Evolutionary conservation across 225 moss, liverwort and hornwort genomes (phyloP).

Genomic region (Pseudisothecium myosuroides): DNA sequence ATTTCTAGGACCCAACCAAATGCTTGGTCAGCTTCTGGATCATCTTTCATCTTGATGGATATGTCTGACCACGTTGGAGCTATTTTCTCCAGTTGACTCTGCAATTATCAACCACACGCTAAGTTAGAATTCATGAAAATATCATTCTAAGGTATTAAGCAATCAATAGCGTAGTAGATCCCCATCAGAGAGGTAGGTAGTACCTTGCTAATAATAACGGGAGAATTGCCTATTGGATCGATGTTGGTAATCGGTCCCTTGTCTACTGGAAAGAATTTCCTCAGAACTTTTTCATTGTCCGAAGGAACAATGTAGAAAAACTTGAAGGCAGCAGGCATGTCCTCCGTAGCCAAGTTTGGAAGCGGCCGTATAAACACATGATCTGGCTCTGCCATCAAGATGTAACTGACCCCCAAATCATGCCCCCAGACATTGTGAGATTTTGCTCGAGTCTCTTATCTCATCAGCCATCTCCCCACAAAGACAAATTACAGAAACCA

Average conservation of each 20-base stretch:
- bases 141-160: neutral
- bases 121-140: neutral
- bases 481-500: neutral
- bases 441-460: neutral
- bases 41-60: slow-evolving; percentile 85
- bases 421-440: slow-evolving; percentile 4
- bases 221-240: slow-evolving; percentile 92
- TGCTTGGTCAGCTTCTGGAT: slow-evolving; percentile 54
- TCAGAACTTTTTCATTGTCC: slow-evolving; percentile 51
- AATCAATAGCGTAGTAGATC: neutral
- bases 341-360: slow-evolving; percentile 68
- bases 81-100: slow-evolving; percentile 76
- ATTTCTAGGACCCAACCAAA: slow-evolving; percentile 99
- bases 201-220: slow-evolving; percentile 92
- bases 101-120: neutral
- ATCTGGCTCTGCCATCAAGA: slow-evolving; percentile 94
- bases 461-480: neutral
- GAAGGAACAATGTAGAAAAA: slow-evolving; percentile 85
- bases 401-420: slow-evolving; percentile 41
- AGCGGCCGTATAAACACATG: slow-evolving; percentile 74
- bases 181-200: neutral
- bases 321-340: slow-evolving; percentile 65
- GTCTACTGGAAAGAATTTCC: slow-evolving; percentile 65
- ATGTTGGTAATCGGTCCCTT: slow-evolving; percentile 79
- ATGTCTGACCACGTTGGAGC: slow-evolving; percentile 85